Evolutionary conservation across 2,329 filamentous ascomycete genomes (phyloP).

Genomic region (Mycosphaerella sp.): DNA sequence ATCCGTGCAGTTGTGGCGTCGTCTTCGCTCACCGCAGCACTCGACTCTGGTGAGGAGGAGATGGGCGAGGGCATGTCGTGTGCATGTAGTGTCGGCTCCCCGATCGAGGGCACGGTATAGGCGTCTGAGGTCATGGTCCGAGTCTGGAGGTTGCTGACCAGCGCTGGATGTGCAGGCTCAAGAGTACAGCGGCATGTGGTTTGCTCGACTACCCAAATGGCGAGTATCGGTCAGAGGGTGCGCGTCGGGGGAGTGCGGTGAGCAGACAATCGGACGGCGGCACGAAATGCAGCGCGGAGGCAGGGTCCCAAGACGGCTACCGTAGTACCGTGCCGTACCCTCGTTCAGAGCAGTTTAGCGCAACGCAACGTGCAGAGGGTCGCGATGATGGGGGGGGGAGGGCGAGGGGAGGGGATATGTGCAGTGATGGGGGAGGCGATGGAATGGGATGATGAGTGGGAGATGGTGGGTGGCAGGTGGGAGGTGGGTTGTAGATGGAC

Average conservation of each 20-base stretch:
- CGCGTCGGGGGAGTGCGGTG: background rate
- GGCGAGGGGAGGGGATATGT: no score
- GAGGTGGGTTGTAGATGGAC: no score
- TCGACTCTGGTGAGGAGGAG: constrained; percentile 25
- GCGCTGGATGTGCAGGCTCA: background rate
- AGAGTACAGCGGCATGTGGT: background rate
- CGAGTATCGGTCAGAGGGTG: no score
- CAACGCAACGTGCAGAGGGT: background rate
- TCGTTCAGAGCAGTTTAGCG: background rate
- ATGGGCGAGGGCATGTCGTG: constrained; percentile 16
- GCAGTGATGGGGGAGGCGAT: background rate
- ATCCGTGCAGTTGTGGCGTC: constrained; percentile 21
- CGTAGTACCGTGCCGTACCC: background rate
- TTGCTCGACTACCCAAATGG: background rate
- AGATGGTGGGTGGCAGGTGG: no score
- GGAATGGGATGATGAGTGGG: background rate
- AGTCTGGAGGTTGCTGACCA: background rate
- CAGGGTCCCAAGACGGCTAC: background rate
- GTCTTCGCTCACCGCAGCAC: constrained; percentile 31
- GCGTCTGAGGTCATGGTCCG: constrained; percentile 20
- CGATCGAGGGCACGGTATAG: constrained; percentile 20
- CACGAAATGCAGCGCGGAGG: background rate
- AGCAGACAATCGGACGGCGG: background rate
- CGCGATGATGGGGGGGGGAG: background rate
- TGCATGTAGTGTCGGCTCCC: constrained; percentile 18